Conservation (phyloP, 2,329 filamentous ascomycete genomes). For the Metarhizium rileyi region DNA sequence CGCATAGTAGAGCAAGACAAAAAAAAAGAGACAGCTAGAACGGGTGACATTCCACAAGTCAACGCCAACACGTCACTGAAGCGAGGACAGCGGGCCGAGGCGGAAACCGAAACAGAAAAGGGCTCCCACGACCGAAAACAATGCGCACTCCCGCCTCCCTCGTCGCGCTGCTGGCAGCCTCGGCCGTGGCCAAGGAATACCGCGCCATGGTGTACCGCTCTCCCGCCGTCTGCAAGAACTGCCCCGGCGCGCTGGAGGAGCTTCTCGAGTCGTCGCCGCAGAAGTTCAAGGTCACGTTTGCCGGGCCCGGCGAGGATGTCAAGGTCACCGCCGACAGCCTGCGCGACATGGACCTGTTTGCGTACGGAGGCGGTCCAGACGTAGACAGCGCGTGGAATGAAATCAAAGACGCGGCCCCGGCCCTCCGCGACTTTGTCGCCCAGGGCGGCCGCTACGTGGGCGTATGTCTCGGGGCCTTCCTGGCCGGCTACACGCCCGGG, state of each 20-base stretch:
- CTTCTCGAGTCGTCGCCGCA: conserved; percentile 12
- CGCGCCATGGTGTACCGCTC: neutral
- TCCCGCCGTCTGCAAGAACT: conserved; percentile 10
- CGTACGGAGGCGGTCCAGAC: conserved; percentile 14
- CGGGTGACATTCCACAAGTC: too few relatives aligned
- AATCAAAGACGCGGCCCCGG: conserved; percentile 6
- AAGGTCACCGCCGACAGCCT: conserved; percentile 9
- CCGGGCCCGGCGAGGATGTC: conserved; percentile 10
- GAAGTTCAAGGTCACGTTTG: conserved; percentile 13
- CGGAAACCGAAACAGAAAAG: too few relatives aligned
- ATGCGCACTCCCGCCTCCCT: neutral
- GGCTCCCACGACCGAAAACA: neutral
- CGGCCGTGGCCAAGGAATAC: neutral
- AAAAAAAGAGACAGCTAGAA: too few relatives aligned
- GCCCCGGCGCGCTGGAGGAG: conserved; percentile 11
- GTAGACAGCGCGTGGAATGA: conserved; percentile 10
- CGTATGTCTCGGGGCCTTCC: conserved; percentile 18
- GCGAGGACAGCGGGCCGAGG: too few relatives aligned
- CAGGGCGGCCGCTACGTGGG: conserved; percentile 16
- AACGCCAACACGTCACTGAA: too few relatives aligned
- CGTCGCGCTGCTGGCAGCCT: neutral
- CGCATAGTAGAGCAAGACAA: neutral
- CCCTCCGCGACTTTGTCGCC: conserved; percentile 12
- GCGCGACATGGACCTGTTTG: conserved; percentile 9
- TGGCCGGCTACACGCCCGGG: conserved; percentile 14